Conservation (phyloP, 2,329 filamentous ascomycete genomes). For the Fusarium sp. region DNA sequence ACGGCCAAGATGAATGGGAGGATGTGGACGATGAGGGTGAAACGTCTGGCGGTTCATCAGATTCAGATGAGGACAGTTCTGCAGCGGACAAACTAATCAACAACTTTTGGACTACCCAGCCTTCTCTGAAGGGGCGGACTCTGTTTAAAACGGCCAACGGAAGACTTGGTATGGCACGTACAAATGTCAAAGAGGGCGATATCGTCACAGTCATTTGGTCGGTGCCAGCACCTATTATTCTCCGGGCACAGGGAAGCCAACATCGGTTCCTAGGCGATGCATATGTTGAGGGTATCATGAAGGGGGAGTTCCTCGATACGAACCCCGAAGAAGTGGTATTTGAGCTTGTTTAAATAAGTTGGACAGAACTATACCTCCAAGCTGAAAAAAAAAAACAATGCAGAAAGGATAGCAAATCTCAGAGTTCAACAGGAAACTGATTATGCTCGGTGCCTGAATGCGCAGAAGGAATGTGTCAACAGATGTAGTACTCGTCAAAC, state of each 20-base stretch:
- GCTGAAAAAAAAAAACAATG: neutral
- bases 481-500: neutral
- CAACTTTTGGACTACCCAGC: neutral
- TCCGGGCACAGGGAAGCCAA: slow-evolving; percentile 1
- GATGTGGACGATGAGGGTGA: neutral
- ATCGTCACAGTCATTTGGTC: slow-evolving; percentile 28
- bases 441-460: neutral
- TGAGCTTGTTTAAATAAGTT: neutral
- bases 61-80: neutral
- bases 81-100: neutral
- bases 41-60: neutral
- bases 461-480: neutral
- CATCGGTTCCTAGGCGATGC: slow-evolving; percentile 32
- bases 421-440: neutral
- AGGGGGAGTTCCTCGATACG: slow-evolving; percentile 31
- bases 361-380: neutral
- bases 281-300: slow-evolving; percentile 39
- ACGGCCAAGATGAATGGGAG: neutral
- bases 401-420: neutral
- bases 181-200: slow-evolving; percentile 19
- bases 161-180: slow-evolving; percentile 27
- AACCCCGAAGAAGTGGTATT: slow-evolving; percentile 8
- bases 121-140: slow-evolving; percentile 9
- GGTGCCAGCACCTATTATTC: slow-evolving; percentile 21
- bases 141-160: slow-evolving; percentile 36